A percentile compares a stretch with the other conserved stretches of the same genome.
Conservation (phyloP, 495 filamentous ascomycete species). For the Immersiella caudata region DNA sequence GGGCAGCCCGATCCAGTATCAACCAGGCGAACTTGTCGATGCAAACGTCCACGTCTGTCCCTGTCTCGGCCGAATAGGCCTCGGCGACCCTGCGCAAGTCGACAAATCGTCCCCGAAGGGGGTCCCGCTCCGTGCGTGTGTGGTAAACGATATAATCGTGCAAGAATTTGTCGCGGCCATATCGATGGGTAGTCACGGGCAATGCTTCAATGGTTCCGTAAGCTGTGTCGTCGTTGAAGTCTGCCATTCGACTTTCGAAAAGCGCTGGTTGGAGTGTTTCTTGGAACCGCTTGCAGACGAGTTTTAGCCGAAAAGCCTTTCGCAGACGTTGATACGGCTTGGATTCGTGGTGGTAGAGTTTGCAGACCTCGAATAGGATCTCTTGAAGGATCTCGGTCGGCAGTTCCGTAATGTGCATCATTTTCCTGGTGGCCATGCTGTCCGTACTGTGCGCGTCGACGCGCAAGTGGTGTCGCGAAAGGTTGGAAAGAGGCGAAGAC, state of each 20-base stretch:
- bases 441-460: too few species aligned
- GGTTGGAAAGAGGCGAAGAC: too few species aligned
- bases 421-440: background rate
- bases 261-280: background rate
- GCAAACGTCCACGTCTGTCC: background rate
- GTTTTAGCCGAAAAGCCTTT: background rate
- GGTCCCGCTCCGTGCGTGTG: background rate
- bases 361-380: background rate
- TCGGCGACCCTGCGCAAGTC: background rate
- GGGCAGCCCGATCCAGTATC: background rate
- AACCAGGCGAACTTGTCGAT: background rate
- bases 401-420: background rate
- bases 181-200: background rate
- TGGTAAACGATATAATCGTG: background rate
- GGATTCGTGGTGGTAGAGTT: background rate
- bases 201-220: background rate
- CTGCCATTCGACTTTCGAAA: background rate
- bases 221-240: background rate
- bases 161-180: background rate
- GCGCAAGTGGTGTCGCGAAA: too few species aligned
- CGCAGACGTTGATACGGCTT: background rate
- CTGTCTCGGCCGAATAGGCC: background rate
- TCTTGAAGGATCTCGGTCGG: background rate
- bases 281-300: background rate
- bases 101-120: background rate